These are phyloP conservation scores for Eucalyptus marginata DNA, from an alignment of 345 rosid species.

Conservation along the genomic window DNA sequence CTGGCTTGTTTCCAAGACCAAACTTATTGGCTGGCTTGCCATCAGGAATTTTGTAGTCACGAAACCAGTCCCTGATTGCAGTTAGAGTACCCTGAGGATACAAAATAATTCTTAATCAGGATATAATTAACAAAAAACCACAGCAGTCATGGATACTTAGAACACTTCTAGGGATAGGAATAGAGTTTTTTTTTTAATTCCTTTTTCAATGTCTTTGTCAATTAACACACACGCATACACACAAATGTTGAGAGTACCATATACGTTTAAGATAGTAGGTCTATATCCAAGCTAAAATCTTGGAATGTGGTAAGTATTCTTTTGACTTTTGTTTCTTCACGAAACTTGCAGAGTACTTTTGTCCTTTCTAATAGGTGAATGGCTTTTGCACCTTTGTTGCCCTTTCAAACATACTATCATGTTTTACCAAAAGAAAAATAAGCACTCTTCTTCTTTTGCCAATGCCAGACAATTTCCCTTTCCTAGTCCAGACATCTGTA, in stretches of 20 bases:
- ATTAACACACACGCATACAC: not conserved
- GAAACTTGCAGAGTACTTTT: not conserved
- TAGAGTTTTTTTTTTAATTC: not conserved
- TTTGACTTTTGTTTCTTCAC: not conserved
- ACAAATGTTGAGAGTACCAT: not conserved
- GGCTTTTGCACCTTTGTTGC: not conserved
- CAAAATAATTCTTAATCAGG: not conserved
- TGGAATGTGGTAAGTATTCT: not conserved
- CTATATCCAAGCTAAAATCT: not conserved
- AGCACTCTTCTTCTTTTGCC: not conserved
- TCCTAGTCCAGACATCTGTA: not conserved
- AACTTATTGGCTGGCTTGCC: conserved; percentile 98
- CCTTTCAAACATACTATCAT: not conserved
- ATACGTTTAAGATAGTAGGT: not conserved
- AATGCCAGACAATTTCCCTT: not conserved
- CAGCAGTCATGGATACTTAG: not conserved
- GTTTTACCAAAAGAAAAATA: not conserved
- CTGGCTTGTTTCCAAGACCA: conserved; percentile 91
- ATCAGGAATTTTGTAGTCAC: conserved; percentile 95
- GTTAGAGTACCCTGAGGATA: conserved; percentile 71
- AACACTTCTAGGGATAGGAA: not conserved
- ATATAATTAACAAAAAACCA: not conserved
- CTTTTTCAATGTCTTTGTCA: not conserved
- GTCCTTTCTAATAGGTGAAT: not conserved
- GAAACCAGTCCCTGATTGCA: conserved; percentile 90